Percentiles rank a stretch among this genome's conserved stretches.
These are phyloP conservation scores for Trematosphaeria pertusa DNA, from an alignment of 2,329 filamentous ascomycete species.

Conservation along the genomic window DNA sequence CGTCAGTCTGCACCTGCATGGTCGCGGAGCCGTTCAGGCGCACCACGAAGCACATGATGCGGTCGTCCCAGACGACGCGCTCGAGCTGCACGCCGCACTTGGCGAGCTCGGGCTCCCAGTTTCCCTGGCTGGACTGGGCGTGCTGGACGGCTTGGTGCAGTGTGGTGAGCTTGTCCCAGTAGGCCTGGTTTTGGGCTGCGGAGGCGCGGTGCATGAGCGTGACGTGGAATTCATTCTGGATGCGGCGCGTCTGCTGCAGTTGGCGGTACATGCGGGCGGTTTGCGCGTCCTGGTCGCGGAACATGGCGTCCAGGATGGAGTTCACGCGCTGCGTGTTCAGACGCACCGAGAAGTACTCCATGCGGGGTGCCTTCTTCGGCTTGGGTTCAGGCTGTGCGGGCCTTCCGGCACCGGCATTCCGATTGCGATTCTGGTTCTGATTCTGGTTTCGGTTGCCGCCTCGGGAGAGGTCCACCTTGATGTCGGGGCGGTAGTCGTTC, in stretches of 20 bases:
- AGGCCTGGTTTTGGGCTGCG: constrained; percentile 65
- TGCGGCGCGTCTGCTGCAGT: constrained; percentile 73
- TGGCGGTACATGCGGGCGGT: constrained; percentile 75
- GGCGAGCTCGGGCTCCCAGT: constrained; percentile 63
- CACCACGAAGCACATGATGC: constrained; percentile 91
- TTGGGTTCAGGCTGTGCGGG: constrained; percentile 45
- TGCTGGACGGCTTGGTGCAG: constrained; percentile 55
- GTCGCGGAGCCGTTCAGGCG: constrained; percentile 54
- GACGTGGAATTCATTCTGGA: constrained; percentile 90
- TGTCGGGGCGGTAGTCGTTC: constrained; percentile 76
- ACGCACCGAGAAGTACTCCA: constrained; percentile 72
- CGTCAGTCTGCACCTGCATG: constrained; percentile 25
- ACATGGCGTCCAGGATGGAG: constrained; percentile 72
- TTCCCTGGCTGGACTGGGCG: constrained; percentile 46
- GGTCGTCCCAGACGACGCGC: constrained; percentile 79
- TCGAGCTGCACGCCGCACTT: constrained; percentile 69
- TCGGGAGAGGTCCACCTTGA: constrained; percentile 77
- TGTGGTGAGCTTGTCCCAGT: constrained; percentile 78
- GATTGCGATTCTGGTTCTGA: constrained; percentile 46
- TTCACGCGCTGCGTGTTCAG: constrained; percentile 61
- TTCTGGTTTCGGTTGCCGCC: constrained; percentile 24
- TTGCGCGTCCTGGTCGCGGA: constrained; percentile 63
- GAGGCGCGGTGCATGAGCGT: constrained; percentile 85
- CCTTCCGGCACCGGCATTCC: constrained; percentile 27
- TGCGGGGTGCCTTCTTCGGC: constrained; percentile 56